phyloP scores from a whole-genome alignment of 2,329 filamentous ascomycete genomes.

The Plectosphaerella plurivora region DNA sequence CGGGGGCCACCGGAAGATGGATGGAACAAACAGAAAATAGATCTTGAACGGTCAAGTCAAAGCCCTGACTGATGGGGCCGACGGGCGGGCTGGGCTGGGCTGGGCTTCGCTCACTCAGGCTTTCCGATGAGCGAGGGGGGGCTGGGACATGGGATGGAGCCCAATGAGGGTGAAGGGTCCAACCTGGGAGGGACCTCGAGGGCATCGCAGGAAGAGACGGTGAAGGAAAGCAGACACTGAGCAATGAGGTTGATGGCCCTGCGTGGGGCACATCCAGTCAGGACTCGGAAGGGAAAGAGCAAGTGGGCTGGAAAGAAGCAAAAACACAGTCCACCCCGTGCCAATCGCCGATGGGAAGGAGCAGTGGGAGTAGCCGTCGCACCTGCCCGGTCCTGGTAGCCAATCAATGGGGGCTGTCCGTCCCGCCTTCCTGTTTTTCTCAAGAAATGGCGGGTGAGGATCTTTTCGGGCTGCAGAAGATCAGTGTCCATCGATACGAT shows the following conservation, averaged over 20 bases:
- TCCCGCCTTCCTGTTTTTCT: neutral
- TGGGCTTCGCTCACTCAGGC: neutral
- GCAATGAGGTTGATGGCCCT: no score
- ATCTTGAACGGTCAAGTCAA: neutral
- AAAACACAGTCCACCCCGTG: neutral
- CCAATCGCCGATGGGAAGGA: neutral
- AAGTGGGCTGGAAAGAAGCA: neutral
- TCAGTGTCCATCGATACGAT: no score
- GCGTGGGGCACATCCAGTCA: no score
- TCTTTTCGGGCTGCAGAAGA: constrained; percentile 2
- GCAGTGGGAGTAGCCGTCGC: neutral
- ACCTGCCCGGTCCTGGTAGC: neutral
- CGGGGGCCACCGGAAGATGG: neutral
- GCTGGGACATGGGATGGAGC: neutral
- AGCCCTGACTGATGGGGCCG: no score
- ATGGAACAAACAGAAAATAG: neutral
- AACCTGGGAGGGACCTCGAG: constrained; percentile 1
- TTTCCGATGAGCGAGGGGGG: neutral
- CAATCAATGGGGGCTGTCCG: neutral
- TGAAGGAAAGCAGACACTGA: neutral
- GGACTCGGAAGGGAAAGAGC: neutral
- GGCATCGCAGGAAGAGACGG: neutral
- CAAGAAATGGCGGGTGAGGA: neutral
- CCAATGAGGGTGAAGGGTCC: neutral
- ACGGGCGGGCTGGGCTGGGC: neutral